Evolutionary conservation across 169 alveolate genomes (phyloP).

Genomic region (Amoebophrya sp.): DNA sequence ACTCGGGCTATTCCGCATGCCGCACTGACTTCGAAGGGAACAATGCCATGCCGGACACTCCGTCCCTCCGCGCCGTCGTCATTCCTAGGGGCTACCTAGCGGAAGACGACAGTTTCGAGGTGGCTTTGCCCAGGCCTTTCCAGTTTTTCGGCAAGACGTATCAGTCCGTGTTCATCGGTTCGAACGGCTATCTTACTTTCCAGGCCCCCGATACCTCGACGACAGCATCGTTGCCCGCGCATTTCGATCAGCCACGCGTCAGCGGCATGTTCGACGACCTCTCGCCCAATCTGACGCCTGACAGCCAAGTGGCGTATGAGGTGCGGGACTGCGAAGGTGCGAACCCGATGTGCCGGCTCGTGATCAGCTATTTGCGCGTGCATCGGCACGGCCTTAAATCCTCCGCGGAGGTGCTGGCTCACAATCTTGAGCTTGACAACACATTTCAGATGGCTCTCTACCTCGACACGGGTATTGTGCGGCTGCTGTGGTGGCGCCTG

Average conservation of each 20-base stretch:
- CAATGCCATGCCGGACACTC: neutral
- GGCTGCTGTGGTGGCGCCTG: neutral
- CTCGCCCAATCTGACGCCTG: neutral
- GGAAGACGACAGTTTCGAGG: constrained; percentile 21
- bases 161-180: neutral
- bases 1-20: neutral
- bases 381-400: neutral
- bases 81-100: neutral
- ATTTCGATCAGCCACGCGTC: neutral
- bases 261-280: neutral
- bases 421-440: neutral
- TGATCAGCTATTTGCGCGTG: neutral
- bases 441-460: neutral
- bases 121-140: neutral
- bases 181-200: constrained; percentile 1
- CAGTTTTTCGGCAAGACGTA: neutral
- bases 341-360: neutral
- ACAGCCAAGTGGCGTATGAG: neutral
- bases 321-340: neutral
- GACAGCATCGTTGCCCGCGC: neutral
- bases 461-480: neutral
- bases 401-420: neutral
- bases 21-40: neutral
- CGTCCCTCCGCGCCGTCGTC: neutral
- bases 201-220: neutral